Percentiles rank a stretch among this genome's conserved stretches.
phyloP scores from a whole-genome alignment of 768 basidiomycete species.

The Clavaria fumosa region DNA sequence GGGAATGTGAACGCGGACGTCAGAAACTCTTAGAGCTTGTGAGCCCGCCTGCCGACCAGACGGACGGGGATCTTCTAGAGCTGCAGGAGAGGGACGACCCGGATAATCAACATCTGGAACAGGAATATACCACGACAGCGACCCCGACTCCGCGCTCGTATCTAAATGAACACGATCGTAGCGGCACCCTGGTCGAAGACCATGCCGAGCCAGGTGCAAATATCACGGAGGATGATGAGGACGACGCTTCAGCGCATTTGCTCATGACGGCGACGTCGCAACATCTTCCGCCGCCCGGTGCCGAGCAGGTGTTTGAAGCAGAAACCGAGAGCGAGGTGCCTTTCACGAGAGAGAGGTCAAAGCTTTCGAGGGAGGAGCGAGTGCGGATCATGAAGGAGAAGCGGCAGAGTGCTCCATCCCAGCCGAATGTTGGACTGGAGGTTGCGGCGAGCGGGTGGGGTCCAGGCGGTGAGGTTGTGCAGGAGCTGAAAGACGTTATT shows the following conservation, averaged over 20 bases:
- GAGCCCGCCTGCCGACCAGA: slow-evolving; percentile 23
- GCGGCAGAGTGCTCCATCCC: slow-evolving; percentile 27
- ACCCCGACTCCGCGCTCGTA: too few relatives aligned
- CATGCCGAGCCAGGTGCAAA: slow-evolving; percentile 13
- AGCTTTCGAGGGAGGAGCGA: slow-evolving; percentile 59
- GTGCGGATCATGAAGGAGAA: slow-evolving; percentile 42
- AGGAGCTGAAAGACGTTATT: slow-evolving; percentile 76
- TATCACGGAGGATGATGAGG: slow-evolving; percentile 19
- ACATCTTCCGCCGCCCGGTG: slow-evolving; percentile 47
- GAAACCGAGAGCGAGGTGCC: slow-evolving; percentile 29
- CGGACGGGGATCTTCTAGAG: slow-evolving; percentile 32
- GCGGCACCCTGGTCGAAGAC: slow-evolving; percentile 19
- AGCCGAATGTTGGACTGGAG: slow-evolving; percentile 9
- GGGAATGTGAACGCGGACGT: slow-evolving; percentile 72
- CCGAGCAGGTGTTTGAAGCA: slow-evolving; percentile 75
- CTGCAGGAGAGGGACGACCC: slow-evolving; percentile 35
- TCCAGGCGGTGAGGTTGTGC: slow-evolving; percentile 64
- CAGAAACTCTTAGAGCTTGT: slow-evolving; percentile 46
- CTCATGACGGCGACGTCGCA: slow-evolving; percentile 33
- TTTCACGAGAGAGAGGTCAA: slow-evolving; percentile 45
- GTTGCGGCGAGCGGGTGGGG: slow-evolving; percentile 39
- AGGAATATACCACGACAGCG: too few relatives aligned
- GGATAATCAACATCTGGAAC: too few relatives aligned
- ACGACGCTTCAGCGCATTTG: slow-evolving; percentile 44
- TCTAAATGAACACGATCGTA: slow-evolving; percentile 41